phyloP scores from a whole-genome alignment of 2,329 filamentous ascomycete genomes.

The Domatiomyces globalis region DNA sequence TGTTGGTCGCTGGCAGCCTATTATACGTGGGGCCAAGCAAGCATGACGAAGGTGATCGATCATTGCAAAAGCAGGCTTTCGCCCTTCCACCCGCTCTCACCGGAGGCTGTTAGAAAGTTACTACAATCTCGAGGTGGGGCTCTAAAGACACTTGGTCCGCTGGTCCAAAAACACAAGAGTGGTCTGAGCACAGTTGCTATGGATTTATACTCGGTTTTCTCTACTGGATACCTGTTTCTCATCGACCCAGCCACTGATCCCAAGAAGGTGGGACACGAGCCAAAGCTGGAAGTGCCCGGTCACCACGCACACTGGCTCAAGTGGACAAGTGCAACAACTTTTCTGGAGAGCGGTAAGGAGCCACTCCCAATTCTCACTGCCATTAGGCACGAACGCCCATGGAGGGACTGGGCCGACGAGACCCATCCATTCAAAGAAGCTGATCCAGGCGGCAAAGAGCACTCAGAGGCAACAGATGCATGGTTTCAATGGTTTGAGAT shows the following conservation, averaged over 20 bases:
- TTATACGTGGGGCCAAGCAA: constrained; percentile 7
- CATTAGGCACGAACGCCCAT: constrained; percentile 9
- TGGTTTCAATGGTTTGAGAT: constrained; percentile 27
- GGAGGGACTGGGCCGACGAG: constrained; percentile 10
- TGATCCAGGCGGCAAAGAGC: constrained; percentile 7
- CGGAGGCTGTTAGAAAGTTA: constrained; percentile 7
- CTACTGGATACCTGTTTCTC: constrained; percentile 9
- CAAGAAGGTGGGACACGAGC: constrained; percentile 1
- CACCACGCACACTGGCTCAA: constrained; percentile 7
- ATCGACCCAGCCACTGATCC: constrained; percentile 5
- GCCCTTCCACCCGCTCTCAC: constrained; percentile 8
- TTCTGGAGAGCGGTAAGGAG: constrained; percentile 5
- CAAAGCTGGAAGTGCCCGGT: constrained; percentile 1
- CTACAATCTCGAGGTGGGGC: constrained; percentile 6
- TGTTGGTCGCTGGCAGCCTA: constrained; percentile 10
- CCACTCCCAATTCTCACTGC: constrained; percentile 8
- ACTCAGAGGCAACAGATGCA: constrained; percentile 18
- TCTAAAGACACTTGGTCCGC: constrained; percentile 5
- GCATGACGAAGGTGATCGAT: constrained; percentile 6
- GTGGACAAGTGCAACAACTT: constrained; percentile 5
- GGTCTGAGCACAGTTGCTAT: constrained; percentile 8
- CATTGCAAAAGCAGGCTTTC: constrained; percentile 7
- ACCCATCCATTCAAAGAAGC: constrained; percentile 7
- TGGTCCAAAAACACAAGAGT: constrained; percentile 8
- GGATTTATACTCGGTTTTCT: constrained; percentile 11